These are phyloP conservation scores for Platismatia glauca DNA, from an alignment of 495 filamentous ascomycete species.

Conservation along the genomic window DNA sequence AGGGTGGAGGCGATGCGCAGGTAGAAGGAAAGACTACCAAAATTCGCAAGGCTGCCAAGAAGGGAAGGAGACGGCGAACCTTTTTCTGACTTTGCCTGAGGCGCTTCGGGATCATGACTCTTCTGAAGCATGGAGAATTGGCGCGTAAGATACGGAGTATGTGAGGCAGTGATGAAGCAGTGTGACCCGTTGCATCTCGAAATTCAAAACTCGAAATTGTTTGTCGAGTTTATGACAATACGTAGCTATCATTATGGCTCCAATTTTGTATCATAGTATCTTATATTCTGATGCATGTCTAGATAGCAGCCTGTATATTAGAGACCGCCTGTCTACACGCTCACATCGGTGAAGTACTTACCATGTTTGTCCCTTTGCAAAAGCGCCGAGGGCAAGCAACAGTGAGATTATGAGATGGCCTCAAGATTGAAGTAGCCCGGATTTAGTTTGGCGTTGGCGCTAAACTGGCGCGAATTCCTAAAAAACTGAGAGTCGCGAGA, in stretches of 20 bases:
- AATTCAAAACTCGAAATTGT: too few species aligned
- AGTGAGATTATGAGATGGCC: too few species aligned
- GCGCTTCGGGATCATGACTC: neutral
- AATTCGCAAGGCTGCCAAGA: constrained; percentile 15
- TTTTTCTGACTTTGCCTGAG: neutral
- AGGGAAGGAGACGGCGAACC: constrained; percentile 14
- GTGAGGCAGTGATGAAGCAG: neutral
- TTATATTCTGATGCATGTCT: neutral
- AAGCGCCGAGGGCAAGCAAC: too few species aligned
- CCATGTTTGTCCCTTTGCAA: too few species aligned
- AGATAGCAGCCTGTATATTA: too few species aligned
- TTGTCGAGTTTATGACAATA: neutral
- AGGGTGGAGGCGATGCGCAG: constrained; percentile 5
- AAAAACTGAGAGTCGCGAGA: constrained; percentile 13
- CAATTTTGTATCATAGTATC: neutral
- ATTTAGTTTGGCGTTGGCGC: constrained; percentile 4
- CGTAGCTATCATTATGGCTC: neutral
- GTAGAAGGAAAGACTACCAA: constrained; percentile 10
- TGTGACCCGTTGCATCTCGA: neutral
- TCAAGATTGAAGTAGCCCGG: too few species aligned
- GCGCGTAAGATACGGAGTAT: neutral
- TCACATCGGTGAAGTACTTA: too few species aligned
- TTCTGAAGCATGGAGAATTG: neutral
- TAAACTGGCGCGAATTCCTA: neutral
- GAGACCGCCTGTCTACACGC: too few species aligned